Evolutionary conservation across 2,329 filamentous ascomycete species (phyloP).

Genomic region (Penicillium sp.): DNA sequence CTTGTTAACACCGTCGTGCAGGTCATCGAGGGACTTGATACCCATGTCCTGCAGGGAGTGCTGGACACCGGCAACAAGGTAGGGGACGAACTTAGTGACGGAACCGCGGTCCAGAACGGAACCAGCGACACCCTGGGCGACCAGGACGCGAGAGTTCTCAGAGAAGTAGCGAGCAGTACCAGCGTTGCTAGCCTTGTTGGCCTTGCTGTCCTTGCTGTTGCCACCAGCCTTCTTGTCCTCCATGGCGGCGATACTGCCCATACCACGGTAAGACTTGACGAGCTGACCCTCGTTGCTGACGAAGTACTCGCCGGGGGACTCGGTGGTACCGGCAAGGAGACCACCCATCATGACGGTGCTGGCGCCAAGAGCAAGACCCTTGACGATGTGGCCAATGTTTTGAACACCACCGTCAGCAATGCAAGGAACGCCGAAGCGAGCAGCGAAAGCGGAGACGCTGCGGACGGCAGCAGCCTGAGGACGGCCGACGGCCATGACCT

Average conservation of each 20-base stretch:
- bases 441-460: conserved; percentile 86
- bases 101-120: conserved; percentile 66
- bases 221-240: conserved; percentile 94
- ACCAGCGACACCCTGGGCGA: conserved; percentile 95
- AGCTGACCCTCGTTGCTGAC: conserved; percentile 96
- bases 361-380: conserved; percentile 92
- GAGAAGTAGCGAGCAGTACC: conserved; percentile 98
- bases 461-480: conserved; percentile 94
- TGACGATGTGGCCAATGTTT: conserved; percentile 98
- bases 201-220: conserved; percentile 71
- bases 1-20: conserved; percentile 75
- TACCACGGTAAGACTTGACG: conserved; percentile 98
- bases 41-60: conserved; percentile 97
- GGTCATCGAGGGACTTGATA: conserved; percentile 75
- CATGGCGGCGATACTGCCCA: conserved; percentile 99
- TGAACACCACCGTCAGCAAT: conserved; percentile 98
- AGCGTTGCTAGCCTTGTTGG: conserved; percentile 79
- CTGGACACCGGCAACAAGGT: conserved; percentile 93
- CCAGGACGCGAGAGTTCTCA: conserved; percentile 90
- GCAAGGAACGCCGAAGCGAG: conserved; percentile 92
- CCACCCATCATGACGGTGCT: conserved; percentile 99
- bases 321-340: conserved; percentile 93
- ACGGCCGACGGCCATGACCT: conserved; percentile 98
- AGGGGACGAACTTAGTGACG: conserved; percentile 93
- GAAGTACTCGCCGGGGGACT: conserved; percentile 96